These are phyloP conservation scores for Nothophaeocryptopus gaeumannii DNA, from an alignment of 2,329 filamentous ascomycete genomes.

Conservation along the genomic window DNA sequence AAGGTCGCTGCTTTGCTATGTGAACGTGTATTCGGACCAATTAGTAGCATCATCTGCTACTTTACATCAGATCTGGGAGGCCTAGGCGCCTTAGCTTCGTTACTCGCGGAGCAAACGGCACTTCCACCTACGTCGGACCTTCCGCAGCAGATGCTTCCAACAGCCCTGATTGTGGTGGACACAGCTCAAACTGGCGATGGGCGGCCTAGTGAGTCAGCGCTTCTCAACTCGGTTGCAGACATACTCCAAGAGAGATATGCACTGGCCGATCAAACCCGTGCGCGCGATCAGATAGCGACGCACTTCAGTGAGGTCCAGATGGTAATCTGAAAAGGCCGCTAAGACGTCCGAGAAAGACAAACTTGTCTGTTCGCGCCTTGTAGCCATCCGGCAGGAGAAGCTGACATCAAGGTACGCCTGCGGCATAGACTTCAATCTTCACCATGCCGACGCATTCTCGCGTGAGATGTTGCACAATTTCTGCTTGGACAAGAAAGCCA, in stretches of 20 bases:
- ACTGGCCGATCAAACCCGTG: too few species aligned
- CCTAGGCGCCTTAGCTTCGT: slow-evolving; percentile 20
- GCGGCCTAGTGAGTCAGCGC: too few species aligned
- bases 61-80: slow-evolving; percentile 31
- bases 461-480: not conserved
- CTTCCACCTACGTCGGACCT: slow-evolving; percentile 14
- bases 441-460: not conserved
- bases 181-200: too few species aligned
- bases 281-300: not conserved
- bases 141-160: slow-evolving; percentile 18
- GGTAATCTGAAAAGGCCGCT: not conserved
- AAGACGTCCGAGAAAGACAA: not conserved
- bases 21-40: slow-evolving; percentile 20
- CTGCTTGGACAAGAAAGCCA: not conserved
- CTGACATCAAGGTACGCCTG: not conserved
- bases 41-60: slow-evolving; percentile 28
- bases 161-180: slow-evolving; percentile 27
- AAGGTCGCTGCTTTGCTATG: slow-evolving; percentile 19
- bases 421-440: not conserved
- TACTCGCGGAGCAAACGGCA: slow-evolving; percentile 26
- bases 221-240: too few species aligned
- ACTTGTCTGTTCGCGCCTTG: not conserved
- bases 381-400: not conserved
- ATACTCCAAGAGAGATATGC: too few species aligned
- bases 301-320: not conserved